Percentiles rank a stretch among this genome's conserved stretches.
phyloP scores from a whole-genome alignment of 768 basidiomycete species.

The Lactarius evosmus region DNA sequence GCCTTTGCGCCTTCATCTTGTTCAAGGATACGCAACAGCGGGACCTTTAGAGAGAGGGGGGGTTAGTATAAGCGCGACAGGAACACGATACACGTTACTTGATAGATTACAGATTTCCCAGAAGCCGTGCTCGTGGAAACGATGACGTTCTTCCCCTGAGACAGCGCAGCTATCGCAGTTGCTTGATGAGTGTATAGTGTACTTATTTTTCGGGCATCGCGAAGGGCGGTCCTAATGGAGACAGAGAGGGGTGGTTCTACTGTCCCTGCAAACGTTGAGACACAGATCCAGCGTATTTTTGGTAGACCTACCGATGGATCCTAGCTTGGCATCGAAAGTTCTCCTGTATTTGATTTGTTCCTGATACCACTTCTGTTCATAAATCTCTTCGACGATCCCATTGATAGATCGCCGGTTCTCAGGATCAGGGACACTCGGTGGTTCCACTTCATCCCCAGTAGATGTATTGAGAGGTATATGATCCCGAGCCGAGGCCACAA shows the following conservation, averaged over 20 bases:
- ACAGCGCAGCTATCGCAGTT: slow-evolving; percentile 63
- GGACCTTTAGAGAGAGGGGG: slow-evolving; percentile 47
- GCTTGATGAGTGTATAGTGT: slow-evolving; percentile 70
- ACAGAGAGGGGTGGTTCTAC: slow-evolving; percentile 59
- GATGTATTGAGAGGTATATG: slow-evolving; percentile 68
- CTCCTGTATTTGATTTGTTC: slow-evolving; percentile 63
- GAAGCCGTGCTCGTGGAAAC: slow-evolving; percentile 90
- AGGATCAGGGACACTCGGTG: slow-evolving; percentile 36
- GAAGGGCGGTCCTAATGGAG: slow-evolving; percentile 52
- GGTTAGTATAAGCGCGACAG: not conserved
- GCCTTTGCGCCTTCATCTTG: slow-evolving; percentile 60
- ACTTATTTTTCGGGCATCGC: slow-evolving; percentile 55
- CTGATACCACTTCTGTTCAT: slow-evolving; percentile 59
- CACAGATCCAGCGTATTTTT: not conserved
- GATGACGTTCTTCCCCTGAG: slow-evolving; percentile 63
- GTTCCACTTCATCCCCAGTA: slow-evolving; percentile 16
- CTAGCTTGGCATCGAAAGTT: slow-evolving; percentile 50
- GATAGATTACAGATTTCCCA: slow-evolving; percentile 85
- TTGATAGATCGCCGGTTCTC: slow-evolving; percentile 56
- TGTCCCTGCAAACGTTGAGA: slow-evolving; percentile 35
- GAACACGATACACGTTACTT: slow-evolving; percentile 43
- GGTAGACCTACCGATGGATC: slow-evolving; percentile 46
- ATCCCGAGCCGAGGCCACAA: slow-evolving; percentile 64
- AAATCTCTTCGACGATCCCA: slow-evolving; percentile 55
- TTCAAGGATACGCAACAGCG: slow-evolving; percentile 64